phyloP scores from a whole-genome alignment of 352 stramenopile genomes.

The Pythium vanterpoolii region DNA sequence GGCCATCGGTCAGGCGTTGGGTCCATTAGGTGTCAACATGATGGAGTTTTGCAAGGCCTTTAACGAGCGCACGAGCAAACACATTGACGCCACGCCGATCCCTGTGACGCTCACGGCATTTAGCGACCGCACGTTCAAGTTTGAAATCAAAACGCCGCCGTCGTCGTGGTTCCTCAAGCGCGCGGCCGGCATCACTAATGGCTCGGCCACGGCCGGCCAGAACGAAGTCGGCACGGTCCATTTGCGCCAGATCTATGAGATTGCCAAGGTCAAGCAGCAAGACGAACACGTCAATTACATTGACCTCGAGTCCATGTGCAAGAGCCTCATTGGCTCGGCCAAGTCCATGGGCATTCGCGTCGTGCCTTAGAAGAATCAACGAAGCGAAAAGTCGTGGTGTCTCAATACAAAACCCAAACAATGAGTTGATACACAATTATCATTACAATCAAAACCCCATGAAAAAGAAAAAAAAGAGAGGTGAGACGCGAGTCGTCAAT shows the following conservation, averaged over 20 bases:
- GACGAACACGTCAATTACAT: conserved; percentile 94
- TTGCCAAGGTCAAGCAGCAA: conserved; percentile 96
- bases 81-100: conserved; percentile 91
- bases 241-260: conserved; percentile 97
- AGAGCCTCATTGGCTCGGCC: conserved; percentile 91
- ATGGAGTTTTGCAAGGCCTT: conserved; percentile 99
- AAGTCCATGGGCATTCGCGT: conserved; percentile 92
- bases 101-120: conserved; percentile 93
- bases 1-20: conserved; percentile 89
- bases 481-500: too few species aligned
- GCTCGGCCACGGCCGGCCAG: conserved; percentile 73
- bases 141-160: conserved; percentile 94
- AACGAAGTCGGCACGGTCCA: conserved; percentile 82
- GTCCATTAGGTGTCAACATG: conserved; percentile 99
- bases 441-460: conserved; percentile 16
- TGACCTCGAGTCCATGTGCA: conserved; percentile 89
- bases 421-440: conserved; percentile 19
- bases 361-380: conserved; percentile 34
- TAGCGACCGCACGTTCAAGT: conserved; percentile 95
- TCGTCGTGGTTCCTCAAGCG: conserved; percentile 94
- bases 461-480: conserved; percentile 1
- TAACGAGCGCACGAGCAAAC: conserved; percentile 93
- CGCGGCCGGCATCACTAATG: conserved; percentile 82
- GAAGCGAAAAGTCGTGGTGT: not conserved
- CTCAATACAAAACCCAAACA: conserved; percentile 10